Evolutionary conservation across 257 asterid species (phyloP).

Genomic region (Fraxinus americana): DNA sequence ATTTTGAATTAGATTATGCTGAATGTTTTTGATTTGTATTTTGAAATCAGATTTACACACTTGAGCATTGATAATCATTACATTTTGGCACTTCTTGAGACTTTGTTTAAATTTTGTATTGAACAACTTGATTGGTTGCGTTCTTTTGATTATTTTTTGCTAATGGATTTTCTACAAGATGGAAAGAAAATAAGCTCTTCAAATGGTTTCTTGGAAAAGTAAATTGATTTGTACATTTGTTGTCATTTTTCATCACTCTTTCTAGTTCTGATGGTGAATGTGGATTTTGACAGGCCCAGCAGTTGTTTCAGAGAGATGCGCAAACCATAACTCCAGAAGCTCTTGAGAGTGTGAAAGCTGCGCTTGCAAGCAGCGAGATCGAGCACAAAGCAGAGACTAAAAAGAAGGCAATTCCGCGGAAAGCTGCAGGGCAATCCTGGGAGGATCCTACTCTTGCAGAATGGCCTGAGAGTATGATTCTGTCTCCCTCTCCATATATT

Average conservation of each 20-base stretch:
- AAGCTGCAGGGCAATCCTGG: slow-evolving; percentile 96
- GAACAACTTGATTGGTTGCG: background rate
- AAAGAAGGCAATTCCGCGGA: slow-evolving; percentile 92
- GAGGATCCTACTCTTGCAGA: slow-evolving; percentile 96
- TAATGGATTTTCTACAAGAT: background rate
- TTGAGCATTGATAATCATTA: background rate
- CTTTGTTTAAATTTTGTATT: background rate
- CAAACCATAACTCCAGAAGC: slow-evolving; percentile 97
- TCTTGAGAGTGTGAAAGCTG: slow-evolving; percentile 96
- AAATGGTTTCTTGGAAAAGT: background rate
- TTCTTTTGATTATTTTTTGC: background rate
- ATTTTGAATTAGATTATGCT: background rate
- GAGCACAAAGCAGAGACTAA: slow-evolving; percentile 95
- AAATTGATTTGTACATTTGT: background rate
- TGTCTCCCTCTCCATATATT: too few species aligned
- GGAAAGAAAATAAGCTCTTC: background rate
- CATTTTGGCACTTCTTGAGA: background rate
- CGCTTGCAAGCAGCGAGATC: slow-evolving; percentile 87
- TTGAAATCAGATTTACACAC: background rate
- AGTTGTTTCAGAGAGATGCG: slow-evolving; percentile 94
- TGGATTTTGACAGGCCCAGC: slow-evolving; percentile 72
- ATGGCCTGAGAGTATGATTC: slow-evolving; percentile 92
- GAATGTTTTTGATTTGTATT: background rate
- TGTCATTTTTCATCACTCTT: slow-evolving; percentile 7
- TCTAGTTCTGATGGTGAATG: slow-evolving; percentile 16